phyloP scores from a whole-genome alignment of 129 eudicot genomes.

The Rutidosis leptorrhynchoides region DNA sequence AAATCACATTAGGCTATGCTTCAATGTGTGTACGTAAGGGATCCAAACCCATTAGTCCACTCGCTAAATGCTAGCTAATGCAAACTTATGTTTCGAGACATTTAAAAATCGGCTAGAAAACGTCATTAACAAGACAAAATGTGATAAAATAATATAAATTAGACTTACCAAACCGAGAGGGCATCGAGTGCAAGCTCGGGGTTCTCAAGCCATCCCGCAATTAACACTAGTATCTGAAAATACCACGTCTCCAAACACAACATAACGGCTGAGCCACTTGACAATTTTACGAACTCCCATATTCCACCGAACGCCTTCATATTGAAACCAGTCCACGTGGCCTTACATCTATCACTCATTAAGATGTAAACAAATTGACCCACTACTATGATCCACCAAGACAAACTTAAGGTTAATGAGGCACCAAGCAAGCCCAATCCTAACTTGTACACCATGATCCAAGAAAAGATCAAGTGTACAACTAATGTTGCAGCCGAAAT shows the following conservation, averaged over 20 bases:
- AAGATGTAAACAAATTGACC: conserved; percentile 56
- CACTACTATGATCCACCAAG: conserved; percentile 79
- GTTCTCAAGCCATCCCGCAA: conserved; percentile 61
- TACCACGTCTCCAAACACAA: conserved; percentile 82
- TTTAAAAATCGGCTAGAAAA: not conserved
- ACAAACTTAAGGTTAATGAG: conserved; percentile 58
- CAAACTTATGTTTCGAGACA: not conserved
- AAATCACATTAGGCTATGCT: not conserved
- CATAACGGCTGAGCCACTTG: conserved; percentile 78
- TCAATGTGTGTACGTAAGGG: not conserved
- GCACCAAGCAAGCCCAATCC: conserved; percentile 65
- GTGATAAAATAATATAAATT: not conserved
- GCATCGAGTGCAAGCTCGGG: conserved; percentile 71
- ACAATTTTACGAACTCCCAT: conserved; percentile 62
- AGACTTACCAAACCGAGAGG: conserved; percentile 57
- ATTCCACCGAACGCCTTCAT: conserved; percentile 59
- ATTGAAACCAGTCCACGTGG: conserved; percentile 60
- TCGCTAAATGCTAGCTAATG: not conserved
- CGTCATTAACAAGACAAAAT: not conserved
- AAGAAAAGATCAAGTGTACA: conserved; percentile 51
- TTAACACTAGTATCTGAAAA: conserved; percentile 53
- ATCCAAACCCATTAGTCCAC: not conserved
- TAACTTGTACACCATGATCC: conserved; percentile 57
- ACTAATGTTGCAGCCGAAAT: conserved; percentile 57
- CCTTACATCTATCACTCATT: conserved; percentile 50